Evolutionary conservation across 2,329 filamentous ascomycete genomes (phyloP).

Genomic region (Bipolaris gigantea): DNA sequence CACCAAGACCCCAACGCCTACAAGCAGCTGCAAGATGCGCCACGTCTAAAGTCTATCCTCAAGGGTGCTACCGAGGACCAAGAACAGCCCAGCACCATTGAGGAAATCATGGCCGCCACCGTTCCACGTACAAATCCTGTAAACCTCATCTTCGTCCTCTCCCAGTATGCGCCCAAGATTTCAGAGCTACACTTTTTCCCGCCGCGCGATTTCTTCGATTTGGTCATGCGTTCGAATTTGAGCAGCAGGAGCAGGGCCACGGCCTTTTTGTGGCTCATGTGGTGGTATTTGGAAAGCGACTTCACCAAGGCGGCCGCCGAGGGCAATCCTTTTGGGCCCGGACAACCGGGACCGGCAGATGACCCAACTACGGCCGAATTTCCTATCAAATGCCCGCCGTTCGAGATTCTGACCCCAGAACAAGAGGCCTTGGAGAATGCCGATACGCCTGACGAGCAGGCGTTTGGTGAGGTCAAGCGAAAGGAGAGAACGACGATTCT

Average conservation of each 20-base stretch:
- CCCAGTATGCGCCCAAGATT: constrained; percentile 84
- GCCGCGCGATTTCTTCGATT: constrained; percentile 88
- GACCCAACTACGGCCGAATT: constrained; percentile 47
- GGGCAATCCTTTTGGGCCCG: constrained; percentile 83
- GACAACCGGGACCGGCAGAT: constrained; percentile 44
- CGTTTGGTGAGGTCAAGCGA: constrained; percentile 73
- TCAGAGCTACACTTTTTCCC: constrained; percentile 89
- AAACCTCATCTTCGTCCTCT: constrained; percentile 93
- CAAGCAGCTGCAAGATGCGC: constrained; percentile 96
- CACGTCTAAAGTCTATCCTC: constrained; percentile 91
- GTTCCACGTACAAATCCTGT: constrained; percentile 92
- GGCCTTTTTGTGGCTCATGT: constrained; percentile 97
- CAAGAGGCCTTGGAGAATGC: constrained; percentile 72
- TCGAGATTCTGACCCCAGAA: constrained; percentile 67
- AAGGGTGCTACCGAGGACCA: constrained; percentile 95
- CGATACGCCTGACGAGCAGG: constrained; percentile 69
- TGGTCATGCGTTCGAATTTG: constrained; percentile 86
- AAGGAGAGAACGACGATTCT: constrained; percentile 72
- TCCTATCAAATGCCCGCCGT: constrained; percentile 63
- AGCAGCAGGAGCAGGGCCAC: constrained; percentile 80
- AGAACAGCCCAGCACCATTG: constrained; percentile 78
- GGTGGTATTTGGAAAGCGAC: constrained; percentile 97
- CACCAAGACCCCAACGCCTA: constrained; percentile 94
- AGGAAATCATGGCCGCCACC: constrained; percentile 71
- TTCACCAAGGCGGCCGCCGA: constrained; percentile 86